These are phyloP conservation scores for Globisporangium paroecandrum DNA, from an alignment of 352 stramenopile genomes.

Conservation along the genomic window DNA sequence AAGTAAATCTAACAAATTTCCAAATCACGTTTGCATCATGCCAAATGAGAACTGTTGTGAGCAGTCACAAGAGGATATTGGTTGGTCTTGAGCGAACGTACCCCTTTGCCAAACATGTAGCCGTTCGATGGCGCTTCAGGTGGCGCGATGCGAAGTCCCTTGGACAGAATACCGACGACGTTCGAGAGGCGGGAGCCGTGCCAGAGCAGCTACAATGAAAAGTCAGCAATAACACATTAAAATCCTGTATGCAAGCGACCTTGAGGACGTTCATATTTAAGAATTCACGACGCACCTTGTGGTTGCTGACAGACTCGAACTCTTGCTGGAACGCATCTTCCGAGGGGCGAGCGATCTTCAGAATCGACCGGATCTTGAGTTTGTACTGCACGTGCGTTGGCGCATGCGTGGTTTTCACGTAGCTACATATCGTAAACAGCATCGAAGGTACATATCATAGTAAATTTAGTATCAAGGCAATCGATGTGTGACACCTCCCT, in stretches of 20 bases:
- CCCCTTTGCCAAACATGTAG: constrained; percentile 86
- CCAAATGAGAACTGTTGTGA: neutral
- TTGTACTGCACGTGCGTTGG: constrained; percentile 37
- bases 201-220: constrained; percentile 51
- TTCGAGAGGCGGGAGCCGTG: constrained; percentile 81
- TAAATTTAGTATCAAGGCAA: no score
- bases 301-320: constrained; percentile 47
- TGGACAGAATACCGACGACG: constrained; percentile 71
- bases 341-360: constrained; percentile 42
- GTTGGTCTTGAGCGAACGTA: constrained; percentile 15
- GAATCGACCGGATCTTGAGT: constrained; percentile 44
- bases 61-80: neutral
- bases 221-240: neutral
- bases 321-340: constrained; percentile 39
- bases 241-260: neutral
- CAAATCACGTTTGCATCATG: neutral
- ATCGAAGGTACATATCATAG: neutral
- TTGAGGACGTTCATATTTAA: no score
- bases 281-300: constrained; percentile 22
- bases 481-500: no score
- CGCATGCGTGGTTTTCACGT: constrained; percentile 57
- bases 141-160: constrained; percentile 78
- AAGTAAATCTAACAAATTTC: constrained; percentile 70
- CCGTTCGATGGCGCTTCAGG: constrained; percentile 73
- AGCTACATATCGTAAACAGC: neutral